A percentile compares a stretch with the other conserved stretches of the same genome.
phyloP scores from a whole-genome alignment of 768 basidiomycete species.

The Mycena alexandri region DNA sequence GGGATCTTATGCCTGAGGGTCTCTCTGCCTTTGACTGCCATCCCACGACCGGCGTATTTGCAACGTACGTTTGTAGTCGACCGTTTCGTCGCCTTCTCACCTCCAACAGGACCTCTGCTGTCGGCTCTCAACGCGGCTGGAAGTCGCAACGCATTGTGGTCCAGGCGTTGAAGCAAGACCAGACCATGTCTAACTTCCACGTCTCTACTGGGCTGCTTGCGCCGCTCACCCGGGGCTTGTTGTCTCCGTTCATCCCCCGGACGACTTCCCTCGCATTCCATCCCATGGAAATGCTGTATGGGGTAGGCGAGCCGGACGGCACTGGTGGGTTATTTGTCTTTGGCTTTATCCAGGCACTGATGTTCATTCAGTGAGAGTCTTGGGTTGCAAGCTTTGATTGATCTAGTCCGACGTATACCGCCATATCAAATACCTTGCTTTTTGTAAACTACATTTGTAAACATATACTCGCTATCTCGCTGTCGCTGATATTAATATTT shows the following conservation, averaged over 20 bases:
- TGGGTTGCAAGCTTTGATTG: constrained; percentile 25
- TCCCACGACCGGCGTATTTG: constrained; percentile 84
- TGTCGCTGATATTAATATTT: constrained; percentile 2
- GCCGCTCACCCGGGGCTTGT: constrained; percentile 66
- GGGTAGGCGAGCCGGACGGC: constrained; percentile 80
- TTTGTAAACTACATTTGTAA: constrained; percentile 2
- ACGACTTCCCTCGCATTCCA: constrained; percentile 82
- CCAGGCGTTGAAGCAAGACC: constrained; percentile 62
- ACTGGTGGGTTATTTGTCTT: constrained; percentile 52
- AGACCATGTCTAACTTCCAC: constrained; percentile 58
- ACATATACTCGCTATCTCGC: constrained; percentile 6
- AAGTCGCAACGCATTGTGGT: constrained; percentile 74
- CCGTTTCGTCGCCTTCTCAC: constrained; percentile 26
- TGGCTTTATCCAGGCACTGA: neutral
- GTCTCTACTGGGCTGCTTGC: constrained; percentile 68
- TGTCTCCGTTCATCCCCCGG: constrained; percentile 72
- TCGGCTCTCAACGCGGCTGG: constrained; percentile 68
- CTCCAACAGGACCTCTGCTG: constrained; percentile 65
- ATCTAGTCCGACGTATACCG: too few species aligned
- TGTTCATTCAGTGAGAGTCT: constrained; percentile 21
- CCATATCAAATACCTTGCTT: constrained; percentile 19
- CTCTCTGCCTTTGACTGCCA: constrained; percentile 92
- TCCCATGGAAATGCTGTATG: constrained; percentile 88
- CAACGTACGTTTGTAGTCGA: constrained; percentile 68
- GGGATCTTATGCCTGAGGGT: constrained; percentile 77